These are phyloP conservation scores for Alternaria ethzedia DNA, from an alignment of 2,329 filamentous ascomycete genomes.

Conservation along the genomic window DNA sequence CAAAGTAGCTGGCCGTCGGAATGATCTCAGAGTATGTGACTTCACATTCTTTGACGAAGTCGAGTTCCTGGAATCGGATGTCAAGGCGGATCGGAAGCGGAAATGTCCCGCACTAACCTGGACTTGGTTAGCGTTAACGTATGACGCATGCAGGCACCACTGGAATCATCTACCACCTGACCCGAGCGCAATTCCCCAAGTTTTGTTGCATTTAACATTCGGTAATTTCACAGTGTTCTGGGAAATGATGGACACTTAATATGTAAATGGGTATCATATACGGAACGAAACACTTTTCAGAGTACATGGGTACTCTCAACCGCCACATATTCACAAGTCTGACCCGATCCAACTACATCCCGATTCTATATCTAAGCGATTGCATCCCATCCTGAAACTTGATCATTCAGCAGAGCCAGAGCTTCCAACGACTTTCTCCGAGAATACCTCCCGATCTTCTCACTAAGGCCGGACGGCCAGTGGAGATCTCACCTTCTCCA, in stretches of 20 bases:
- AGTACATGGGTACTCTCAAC: not conserved
- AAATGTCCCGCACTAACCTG: not conserved
- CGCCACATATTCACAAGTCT: not conserved
- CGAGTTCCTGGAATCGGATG: not conserved
- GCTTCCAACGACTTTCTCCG: not conserved
- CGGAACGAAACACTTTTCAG: not conserved
- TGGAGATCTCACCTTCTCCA: not conserved
- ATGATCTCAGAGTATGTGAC: not conserved
- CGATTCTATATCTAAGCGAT: not conserved
- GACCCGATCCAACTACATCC: not conserved
- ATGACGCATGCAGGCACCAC: not conserved
- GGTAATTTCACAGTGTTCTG: no score
- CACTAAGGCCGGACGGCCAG: not conserved
- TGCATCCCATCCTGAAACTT: not conserved
- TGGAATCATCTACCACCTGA: rapidly evolving
- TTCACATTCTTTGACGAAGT: not conserved
- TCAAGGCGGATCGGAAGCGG: not conserved
- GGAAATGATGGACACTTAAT: no score
- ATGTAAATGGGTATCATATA: not conserved
- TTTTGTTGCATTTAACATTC: no score
- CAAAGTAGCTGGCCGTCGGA: no score
- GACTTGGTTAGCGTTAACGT: not conserved
- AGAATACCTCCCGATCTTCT: rapidly evolving
- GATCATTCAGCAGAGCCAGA: rapidly evolving
- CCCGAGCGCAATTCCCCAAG: not conserved